Base-by-base conservation (phyloP, 306 rosid genomes). In the Inga oerstediana region DNA sequence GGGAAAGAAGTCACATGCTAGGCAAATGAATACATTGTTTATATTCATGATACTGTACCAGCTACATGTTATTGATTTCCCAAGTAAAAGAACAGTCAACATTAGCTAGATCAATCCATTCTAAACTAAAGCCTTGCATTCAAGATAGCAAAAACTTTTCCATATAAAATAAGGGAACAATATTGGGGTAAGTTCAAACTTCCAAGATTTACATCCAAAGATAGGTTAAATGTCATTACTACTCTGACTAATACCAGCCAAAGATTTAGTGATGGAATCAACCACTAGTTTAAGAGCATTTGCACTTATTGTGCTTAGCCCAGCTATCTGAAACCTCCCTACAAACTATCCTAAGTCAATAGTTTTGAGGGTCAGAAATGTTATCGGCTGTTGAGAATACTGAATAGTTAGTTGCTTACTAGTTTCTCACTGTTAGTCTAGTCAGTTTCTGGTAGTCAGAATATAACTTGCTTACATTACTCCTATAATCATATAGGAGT, bases 181-280 rank as follows among this genome's bases (percentile, higher is more conserved):
- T 13, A 72, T 43, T 19, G 39, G 61, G 54, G 22, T 7, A 58
- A 6, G 17, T 39, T 76, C 39, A 37, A 4, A 75, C 49, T 37
- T 37, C 35, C 12, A 37, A 24, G 46, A 52, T 74, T 48, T 16
- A 52, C 70, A 76, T 41, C 51, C 37, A 39, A 16, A 39, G 41
- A 22, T 22, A 58, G 34, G n/a, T 4, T 37, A 45, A 69, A 74
- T 59, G 80, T 81, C 45, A 48, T 62, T 15, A 81, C 41, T 20
- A 67, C 46, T 67, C 41, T 27, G 37, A 74, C 68, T 82, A 79
- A 79, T 79, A 67, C 39, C 39, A 67, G 41, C 45, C 73, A 61
- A 8, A 19, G 61, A 74, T 73, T 84, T 52, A 68, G 54, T 45
- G 20, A 19, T 73, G 46, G 51, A 81, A 76, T 45, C 32, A 61